Percentiles rank a stretch among this genome's conserved stretches.
Evolutionary conservation across 306 rosid species (phyloP).

Genomic region (Cajanus cajan): DNA sequence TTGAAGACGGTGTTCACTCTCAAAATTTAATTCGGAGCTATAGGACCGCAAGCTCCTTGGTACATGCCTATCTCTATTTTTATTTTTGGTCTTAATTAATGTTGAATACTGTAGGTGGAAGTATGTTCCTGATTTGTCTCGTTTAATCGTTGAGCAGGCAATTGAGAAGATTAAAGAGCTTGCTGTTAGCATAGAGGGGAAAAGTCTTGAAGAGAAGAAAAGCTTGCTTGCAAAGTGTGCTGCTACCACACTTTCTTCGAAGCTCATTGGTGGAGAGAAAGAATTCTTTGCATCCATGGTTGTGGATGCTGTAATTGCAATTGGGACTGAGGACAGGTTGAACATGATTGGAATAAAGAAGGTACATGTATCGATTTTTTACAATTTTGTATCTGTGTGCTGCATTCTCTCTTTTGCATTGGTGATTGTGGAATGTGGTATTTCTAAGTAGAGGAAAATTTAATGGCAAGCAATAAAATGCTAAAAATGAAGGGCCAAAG

Average conservation of each 20-base stretch:
- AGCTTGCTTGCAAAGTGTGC: slow-evolving; percentile 88
- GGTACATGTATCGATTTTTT: slow-evolving; percentile 39
- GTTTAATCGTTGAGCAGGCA: slow-evolving; percentile 51
- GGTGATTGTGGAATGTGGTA: neutral
- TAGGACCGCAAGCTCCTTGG: slow-evolving; percentile 76
- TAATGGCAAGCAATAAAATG: neutral
- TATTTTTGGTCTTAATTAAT: neutral
- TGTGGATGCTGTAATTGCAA: slow-evolving; percentile 89
- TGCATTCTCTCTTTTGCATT: neutral
- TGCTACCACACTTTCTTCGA: slow-evolving; percentile 94
- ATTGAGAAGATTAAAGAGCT: slow-evolving; percentile 80
- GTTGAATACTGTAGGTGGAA: neutral
- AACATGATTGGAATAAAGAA: slow-evolving; percentile 99
- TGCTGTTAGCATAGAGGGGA: slow-evolving; percentile 94
- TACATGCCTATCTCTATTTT: slow-evolving; percentile 19
- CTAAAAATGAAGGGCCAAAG: neutral
- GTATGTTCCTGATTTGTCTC: neutral
- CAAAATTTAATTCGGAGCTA: slow-evolving; percentile 90
- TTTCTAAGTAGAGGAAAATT: neutral
- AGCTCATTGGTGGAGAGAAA: slow-evolving; percentile 97
- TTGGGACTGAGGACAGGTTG: slow-evolving; percentile 85
- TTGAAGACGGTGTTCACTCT: slow-evolving; percentile 95
- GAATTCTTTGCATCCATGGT: slow-evolving; percentile 97
- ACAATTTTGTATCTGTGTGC: neutral
- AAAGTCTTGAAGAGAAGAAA: slow-evolving; percentile 90